A percentile compares a stretch with the other conserved stretches of the same genome.
phyloP scores from a whole-genome alignment of 352 stramenopile genomes.

The Globisporangium uncinulatum region DNA sequence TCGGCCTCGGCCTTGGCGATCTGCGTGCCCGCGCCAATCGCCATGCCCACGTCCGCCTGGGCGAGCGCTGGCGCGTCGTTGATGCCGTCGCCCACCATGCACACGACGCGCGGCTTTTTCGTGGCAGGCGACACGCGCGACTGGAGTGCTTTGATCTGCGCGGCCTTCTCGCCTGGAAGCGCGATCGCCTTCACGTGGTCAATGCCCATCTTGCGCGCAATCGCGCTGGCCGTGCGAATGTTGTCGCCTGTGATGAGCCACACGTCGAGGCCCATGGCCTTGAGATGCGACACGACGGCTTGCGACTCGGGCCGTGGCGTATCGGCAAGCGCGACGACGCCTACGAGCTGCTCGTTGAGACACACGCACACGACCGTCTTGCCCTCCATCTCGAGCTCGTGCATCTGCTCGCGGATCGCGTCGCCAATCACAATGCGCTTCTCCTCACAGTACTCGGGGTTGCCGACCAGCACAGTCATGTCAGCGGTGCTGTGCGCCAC shows the following conservation, averaged over 20 bases:
- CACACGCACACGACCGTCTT: conserved; percentile 83
- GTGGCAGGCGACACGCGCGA: conserved; percentile 64
- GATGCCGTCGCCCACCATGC: conserved; percentile 93
- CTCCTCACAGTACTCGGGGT: conserved; percentile 75
- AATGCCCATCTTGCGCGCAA: conserved; percentile 89
- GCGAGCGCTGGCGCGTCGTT: conserved; percentile 93
- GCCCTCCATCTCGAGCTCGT: conserved; percentile 77
- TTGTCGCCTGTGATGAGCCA: conserved; percentile 92
- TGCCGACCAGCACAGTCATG: conserved; percentile 66
- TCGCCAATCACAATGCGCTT: conserved; percentile 57
- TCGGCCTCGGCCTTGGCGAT: conserved; percentile 85
- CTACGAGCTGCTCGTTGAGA: conserved; percentile 59
- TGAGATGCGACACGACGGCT: conserved; percentile 65
- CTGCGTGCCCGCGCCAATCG: conserved; percentile 89
- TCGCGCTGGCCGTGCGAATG: conserved; percentile 84
- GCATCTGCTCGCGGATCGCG: conserved; percentile 70
- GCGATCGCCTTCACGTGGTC: conserved; percentile 83
- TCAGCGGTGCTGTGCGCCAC: conserved; percentile 10
- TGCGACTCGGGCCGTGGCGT: conserved; percentile 68
- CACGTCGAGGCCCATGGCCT: conserved; percentile 77
- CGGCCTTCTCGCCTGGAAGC: conserved; percentile 92
- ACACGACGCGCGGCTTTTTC: conserved; percentile 75
- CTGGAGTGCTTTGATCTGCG: conserved; percentile 86
- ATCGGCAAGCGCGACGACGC: conserved; percentile 74
- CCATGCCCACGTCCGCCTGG: conserved; percentile 91